A percentile compares a stretch with the other conserved stretches of the same genome.
Conservation (phyloP, 2,329 filamentous ascomycete species). For the Akanthomyces muscarius region DNA sequence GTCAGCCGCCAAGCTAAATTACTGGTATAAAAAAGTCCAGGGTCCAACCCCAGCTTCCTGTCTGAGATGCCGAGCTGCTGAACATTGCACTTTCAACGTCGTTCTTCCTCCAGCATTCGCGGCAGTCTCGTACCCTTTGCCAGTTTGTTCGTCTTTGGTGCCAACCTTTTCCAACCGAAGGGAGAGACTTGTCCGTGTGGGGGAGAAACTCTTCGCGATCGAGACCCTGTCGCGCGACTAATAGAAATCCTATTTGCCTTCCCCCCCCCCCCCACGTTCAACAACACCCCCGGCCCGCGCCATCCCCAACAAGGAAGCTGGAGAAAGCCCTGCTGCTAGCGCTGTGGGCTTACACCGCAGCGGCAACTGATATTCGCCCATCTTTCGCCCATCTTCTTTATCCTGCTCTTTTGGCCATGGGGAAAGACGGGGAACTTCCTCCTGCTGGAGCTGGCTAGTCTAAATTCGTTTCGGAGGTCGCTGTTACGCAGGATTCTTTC, state of each 20-base stretch:
- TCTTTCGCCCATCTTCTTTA: not conserved
- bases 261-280: not conserved
- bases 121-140: too few species aligned
- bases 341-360: not conserved
- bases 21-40: too few species aligned
- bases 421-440: not conserved
- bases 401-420: not conserved
- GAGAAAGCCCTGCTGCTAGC: not conserved
- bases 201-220: not conserved
- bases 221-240: not conserved
- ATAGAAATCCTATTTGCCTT: not conserved
- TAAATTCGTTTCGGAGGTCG: not conserved
- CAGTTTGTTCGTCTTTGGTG: too few species aligned
- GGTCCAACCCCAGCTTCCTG: too few species aligned
- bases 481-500: not conserved
- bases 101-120: too few species aligned
- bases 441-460: not conserved
- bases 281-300: not conserved
- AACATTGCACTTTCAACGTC: too few species aligned
- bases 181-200: not conserved
- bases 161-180: not conserved
- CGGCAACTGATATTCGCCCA: not conserved
- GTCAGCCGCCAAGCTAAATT: too few species aligned
- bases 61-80: too few species aligned
- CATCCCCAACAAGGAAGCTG: constrained; percentile 10